Base-by-base conservation (phyloP, 805 yeast species). In the Zygoascus ofunaensis region DNA sequence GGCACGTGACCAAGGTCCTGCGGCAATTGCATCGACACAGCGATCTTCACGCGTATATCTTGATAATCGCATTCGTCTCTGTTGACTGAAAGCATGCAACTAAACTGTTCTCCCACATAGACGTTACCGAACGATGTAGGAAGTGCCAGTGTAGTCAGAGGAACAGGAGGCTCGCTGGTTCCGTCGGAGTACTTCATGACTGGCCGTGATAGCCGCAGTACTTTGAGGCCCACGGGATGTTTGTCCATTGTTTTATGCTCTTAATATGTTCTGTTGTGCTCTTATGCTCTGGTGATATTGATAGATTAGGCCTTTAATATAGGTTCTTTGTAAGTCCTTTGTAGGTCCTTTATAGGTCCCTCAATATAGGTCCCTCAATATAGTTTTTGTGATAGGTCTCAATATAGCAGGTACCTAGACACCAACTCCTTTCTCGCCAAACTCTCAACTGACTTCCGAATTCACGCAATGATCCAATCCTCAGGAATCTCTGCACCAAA, bases 51-150 rank as follows among this genome's bases (percentile, higher is more conserved):
- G n/a, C 42, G 33, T 3, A 38, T 8, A 5, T 39, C 40, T 12
- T 26, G 10, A 7, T 26, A 7, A 26, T 26, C 30, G 7, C 12
- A 7, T 8, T 26, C 30, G 19, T 34, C 37, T 17, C 19, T 33
- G 39, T 42, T 22, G 22, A 53, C 48, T 10, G 49, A 46, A 15
- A 60, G 38, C 36, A 61, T 40, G 41, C 60, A 53, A 2, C 48
- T 35, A 44, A 59, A 55, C 48, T 52, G 52, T 46, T 62, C 66
- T 15, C 66, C 66, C 0, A 56, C 59, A 42, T 55, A 60, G 23
- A 55, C 58, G 1, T 49, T 48, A 19, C 60, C 59, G 41, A 54
- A 45, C n/a, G 53, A 23, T n/a, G 51, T 38, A 2, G 64, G 59
- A 18, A 61, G 51, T 33, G 47, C 39, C 36, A 59, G 50, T 41